Conservation (phyloP, 805 yeast genomes). For the Wickerhamiella sorbophila region DNA sequence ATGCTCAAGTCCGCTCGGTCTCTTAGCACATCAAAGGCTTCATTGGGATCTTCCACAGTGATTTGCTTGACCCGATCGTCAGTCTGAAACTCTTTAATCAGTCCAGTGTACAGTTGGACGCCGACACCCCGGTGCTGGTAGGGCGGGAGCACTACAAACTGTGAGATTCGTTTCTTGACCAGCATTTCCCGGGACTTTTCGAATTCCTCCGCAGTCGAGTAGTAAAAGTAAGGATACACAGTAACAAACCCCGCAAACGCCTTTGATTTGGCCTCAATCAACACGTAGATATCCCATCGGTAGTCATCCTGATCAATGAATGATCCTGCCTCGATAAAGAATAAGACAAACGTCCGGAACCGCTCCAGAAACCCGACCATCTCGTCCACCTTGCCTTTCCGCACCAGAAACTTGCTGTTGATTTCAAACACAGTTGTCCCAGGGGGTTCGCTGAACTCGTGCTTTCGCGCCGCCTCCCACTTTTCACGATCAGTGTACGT, state of each 20-base stretch:
- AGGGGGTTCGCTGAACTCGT: slow-evolving; percentile 8
- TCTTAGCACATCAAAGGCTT: slow-evolving; percentile 77
- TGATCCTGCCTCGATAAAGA: slow-evolving; percentile 90
- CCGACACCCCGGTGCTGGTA: slow-evolving; percentile 69
- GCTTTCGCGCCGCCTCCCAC: slow-evolving; percentile 47
- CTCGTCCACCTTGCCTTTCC: slow-evolving; percentile 24
- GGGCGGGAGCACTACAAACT: slow-evolving; percentile 73
- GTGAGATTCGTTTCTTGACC: slow-evolving; percentile 66
- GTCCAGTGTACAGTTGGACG: slow-evolving; percentile 36
- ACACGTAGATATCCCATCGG: slow-evolving; percentile 64
- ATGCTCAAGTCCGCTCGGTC: slow-evolving; percentile 60
- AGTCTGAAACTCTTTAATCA: slow-evolving; percentile 41
- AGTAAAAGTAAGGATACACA: slow-evolving; percentile 71
- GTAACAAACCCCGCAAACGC: slow-evolving; percentile 69
- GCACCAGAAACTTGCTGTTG: slow-evolving; percentile 31
- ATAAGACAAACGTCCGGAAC: slow-evolving; percentile 62
- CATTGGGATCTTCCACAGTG: slow-evolving; percentile 90
- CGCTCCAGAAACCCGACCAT: slow-evolving; percentile 4
- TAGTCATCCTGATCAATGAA: slow-evolving; percentile 65
- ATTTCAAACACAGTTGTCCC: slow-evolving; percentile 1
- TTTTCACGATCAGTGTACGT: slow-evolving; percentile 46
- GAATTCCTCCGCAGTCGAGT: slow-evolving; percentile 40
- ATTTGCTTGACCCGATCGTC: slow-evolving; percentile 49
- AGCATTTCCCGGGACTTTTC: slow-evolving; percentile 14
- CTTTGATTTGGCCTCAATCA: slow-evolving; percentile 30